These are phyloP conservation scores for Exophiala sp. DNA, from an alignment of 2,329 filamentous ascomycete species.

Conservation along the genomic window DNA sequence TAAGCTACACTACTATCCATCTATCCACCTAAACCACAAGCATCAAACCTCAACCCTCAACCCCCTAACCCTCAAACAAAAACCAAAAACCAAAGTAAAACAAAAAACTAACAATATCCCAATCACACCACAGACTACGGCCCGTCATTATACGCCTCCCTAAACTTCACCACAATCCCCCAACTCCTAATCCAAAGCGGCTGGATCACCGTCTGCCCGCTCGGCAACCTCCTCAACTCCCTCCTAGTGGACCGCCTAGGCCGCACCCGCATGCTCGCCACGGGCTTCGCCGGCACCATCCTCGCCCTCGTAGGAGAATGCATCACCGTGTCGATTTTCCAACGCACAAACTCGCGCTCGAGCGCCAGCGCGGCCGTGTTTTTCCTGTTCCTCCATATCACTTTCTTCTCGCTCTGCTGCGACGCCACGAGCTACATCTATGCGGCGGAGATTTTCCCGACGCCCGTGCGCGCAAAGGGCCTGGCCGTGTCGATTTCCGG, in stretches of 20 bases:
- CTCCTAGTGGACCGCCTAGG: slow-evolving; percentile 37
- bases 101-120: too few relatives aligned
- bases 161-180: slow-evolving; percentile 16
- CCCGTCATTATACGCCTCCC: slow-evolving; percentile 11
- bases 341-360: slow-evolving; percentile 40
- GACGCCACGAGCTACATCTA: slow-evolving; percentile 62
- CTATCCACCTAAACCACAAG: too few relatives aligned
- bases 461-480: slow-evolving; percentile 65
- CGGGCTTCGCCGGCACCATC: slow-evolving; percentile 33
- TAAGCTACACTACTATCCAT: too few relatives aligned
- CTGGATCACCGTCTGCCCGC: slow-evolving; percentile 16
- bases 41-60: too few relatives aligned
- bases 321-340: slow-evolving; percentile 45
- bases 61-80: too few relatives aligned
- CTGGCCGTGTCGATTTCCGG: slow-evolving; percentile 16
- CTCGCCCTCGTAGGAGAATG: slow-evolving; percentile 32
- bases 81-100: too few relatives aligned
- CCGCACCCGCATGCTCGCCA: slow-evolving; percentile 34
- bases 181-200: slow-evolving; percentile 16
- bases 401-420: slow-evolving; percentile 2
- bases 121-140: slow-evolving; percentile 13
- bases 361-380: slow-evolving; percentile 60
- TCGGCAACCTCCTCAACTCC: slow-evolving; percentile 27
- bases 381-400: slow-evolving; percentile 53
- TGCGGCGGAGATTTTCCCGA: slow-evolving; percentile 66